Conservation (phyloP, 805 yeast species). For the Lipomyces orientalis region DNA sequence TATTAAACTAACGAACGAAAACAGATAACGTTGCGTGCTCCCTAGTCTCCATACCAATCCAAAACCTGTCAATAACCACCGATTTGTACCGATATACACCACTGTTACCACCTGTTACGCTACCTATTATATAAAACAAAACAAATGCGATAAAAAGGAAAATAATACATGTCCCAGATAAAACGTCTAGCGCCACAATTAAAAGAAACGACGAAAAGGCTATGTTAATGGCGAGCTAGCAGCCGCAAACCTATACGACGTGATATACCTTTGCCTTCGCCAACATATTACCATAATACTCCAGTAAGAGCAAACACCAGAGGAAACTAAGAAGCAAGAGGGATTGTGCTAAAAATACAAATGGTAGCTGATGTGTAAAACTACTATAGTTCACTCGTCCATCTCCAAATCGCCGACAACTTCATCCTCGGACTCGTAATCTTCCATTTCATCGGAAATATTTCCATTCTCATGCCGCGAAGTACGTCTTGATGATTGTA, state of each 20-base stretch:
- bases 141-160: neutral
- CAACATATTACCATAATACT: neutral
- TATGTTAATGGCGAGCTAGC: neutral
- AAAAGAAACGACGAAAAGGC: conserved; percentile 4
- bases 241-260: neutral
- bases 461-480: conserved; percentile 46
- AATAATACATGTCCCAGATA: neutral
- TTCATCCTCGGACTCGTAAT: conserved; percentile 41
- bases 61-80: neutral
- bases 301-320: neutral
- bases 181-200: conserved; percentile 3
- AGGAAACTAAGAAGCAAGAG: neutral
- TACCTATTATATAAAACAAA: neutral
- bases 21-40: neutral
- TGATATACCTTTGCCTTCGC: neutral
- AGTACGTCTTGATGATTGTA: conserved; percentile 46
- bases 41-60: neutral
- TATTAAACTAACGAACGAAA: neutral
- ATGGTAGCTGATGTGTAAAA: neutral
- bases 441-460: conserved; percentile 27
- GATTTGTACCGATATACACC: neutral
- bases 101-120: neutral
- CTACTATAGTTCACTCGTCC: conserved; percentile 36
- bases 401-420: conserved; percentile 53
- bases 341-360: neutral